phyloP scores from a whole-genome alignment of 495 filamentous ascomycete species.

The Aspergillus diversus region DNA sequence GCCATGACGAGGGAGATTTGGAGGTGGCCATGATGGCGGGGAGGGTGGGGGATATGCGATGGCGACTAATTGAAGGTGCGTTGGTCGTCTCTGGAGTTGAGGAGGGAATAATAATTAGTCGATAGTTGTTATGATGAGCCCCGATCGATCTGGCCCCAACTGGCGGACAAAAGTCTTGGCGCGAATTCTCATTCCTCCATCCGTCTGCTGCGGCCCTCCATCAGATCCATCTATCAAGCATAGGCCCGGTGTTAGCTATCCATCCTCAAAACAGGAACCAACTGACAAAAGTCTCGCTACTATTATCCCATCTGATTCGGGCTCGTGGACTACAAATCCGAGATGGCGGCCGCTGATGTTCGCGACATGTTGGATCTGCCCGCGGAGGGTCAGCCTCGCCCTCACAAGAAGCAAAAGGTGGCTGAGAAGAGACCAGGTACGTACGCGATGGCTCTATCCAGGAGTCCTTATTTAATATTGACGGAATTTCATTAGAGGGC shows the following conservation, averaged over 20 bases:
- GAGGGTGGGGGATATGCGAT: neutral
- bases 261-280: neutral
- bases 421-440: constrained; percentile 70
- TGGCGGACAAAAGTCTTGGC: constrained; percentile 28
- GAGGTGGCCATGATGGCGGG: constrained; percentile 38
- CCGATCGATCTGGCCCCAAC: constrained; percentile 22
- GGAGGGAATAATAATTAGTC: constrained; percentile 2
- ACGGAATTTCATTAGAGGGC: constrained; percentile 62
- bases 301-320: no score
- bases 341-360: constrained; percentile 73
- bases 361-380: constrained; percentile 89
- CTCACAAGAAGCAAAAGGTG: constrained; percentile 78
- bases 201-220: neutral
- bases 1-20: constrained; percentile 45
- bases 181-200: constrained; percentile 26
- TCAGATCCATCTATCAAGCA: no score
- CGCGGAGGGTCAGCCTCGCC: constrained; percentile 61
- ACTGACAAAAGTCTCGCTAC: no score
- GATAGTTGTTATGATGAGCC: constrained; percentile 13
- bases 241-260: neutral
- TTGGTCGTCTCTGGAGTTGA: neutral
- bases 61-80: constrained; percentile 3
- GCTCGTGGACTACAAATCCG: neutral
- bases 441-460: neutral
- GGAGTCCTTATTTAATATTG: constrained; percentile 3